A percentile compares a stretch with the other conserved stretches of the same genome.
These are phyloP conservation scores for Fusarium verrucosum DNA, from an alignment of 2,329 filamentous ascomycete species.

Conservation along the genomic window DNA sequence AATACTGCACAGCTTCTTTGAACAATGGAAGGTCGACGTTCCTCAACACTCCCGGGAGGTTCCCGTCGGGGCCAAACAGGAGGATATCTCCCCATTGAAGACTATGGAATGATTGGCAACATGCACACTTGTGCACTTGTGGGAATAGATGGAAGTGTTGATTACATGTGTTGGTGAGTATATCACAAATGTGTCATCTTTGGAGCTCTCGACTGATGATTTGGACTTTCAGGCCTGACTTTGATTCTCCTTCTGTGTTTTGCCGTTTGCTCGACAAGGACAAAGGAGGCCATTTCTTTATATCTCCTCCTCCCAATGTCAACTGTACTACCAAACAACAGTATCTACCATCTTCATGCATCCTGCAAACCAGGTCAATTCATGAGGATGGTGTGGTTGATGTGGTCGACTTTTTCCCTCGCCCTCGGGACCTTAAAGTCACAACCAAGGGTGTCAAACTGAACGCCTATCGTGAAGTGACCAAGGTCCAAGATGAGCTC, in stretches of 20 bases:
- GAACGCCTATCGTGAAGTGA: slow-evolving; percentile 63
- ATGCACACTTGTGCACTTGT: slow-evolving; percentile 82
- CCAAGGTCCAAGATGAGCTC: slow-evolving; percentile 66
- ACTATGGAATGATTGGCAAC: slow-evolving; percentile 83
- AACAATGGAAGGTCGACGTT: slow-evolving; percentile 48
- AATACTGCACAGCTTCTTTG: not conserved
- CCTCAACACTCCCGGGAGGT: slow-evolving; percentile 47
- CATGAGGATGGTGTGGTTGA: slow-evolving; percentile 79
- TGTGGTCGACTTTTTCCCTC: slow-evolving; percentile 78
- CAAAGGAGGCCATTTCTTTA: slow-evolving; percentile 78
- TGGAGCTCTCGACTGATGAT: not conserved
- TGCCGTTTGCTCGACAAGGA: slow-evolving; percentile 78
- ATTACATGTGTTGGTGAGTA: slow-evolving; percentile 79
- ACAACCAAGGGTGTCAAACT: slow-evolving; percentile 58
- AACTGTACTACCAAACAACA: slow-evolving; percentile 78
- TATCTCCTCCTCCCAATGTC: slow-evolving; percentile 62
- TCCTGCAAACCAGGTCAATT: slow-evolving; percentile 80
- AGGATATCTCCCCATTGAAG: slow-evolving; percentile 72
- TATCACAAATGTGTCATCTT: not conserved
- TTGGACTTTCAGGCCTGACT: slow-evolving; percentile 69
- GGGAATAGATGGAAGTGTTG: slow-evolving; percentile 76
- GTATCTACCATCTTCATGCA: slow-evolving; percentile 78
- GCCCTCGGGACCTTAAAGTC: slow-evolving; percentile 68
- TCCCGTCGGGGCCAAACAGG: slow-evolving; percentile 50
- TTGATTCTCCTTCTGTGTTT: slow-evolving; percentile 80